Percentiles rank a stretch among this genome's conserved stretches.
Conservation (phyloP, 768 basidiomycete species). For the Trametes elegans region DNA sequence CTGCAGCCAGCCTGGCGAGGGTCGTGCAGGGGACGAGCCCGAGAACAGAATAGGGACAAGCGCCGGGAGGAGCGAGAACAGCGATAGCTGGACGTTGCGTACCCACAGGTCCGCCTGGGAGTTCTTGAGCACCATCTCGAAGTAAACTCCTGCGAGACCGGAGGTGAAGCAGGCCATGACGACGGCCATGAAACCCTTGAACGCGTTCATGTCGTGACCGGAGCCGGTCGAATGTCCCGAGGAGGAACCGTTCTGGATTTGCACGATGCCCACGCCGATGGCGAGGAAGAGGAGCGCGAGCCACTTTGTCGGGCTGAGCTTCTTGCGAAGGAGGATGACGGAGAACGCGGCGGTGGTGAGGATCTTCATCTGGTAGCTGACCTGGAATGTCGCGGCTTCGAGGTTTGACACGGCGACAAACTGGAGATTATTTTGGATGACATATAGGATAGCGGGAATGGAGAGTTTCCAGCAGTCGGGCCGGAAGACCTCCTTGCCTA, state of each 20-base stretch:
- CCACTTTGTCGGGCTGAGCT: conserved; percentile 78
- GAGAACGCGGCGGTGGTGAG: conserved; percentile 91
- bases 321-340: conserved; percentile 75
- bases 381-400: conserved; percentile 94
- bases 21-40: conserved; percentile 32
- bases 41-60: conserved; percentile 70
- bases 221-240: background rate
- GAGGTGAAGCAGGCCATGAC: conserved; percentile 91
- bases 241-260: conserved; percentile 30
- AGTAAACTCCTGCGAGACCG: conserved; percentile 95
- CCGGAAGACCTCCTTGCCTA: conserved; percentile 75
- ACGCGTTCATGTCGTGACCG: conserved; percentile 65
- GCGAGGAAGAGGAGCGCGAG: conserved; percentile 80
- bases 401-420: conserved; percentile 93
- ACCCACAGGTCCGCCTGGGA: conserved; percentile 92
- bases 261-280: conserved; percentile 86
- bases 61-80: conserved; percentile 92
- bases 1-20: conserved; percentile 32
- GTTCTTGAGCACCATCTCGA: conserved; percentile 95
- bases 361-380: conserved; percentile 97
- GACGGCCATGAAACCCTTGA: conserved; percentile 89
- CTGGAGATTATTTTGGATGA: conserved; percentile 94
- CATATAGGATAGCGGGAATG: conserved; percentile 94
- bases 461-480: conserved; percentile 96
- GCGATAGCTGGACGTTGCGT: conserved; percentile 92